A percentile compares a stretch with the other conserved stretches of the same genome.
These are phyloP conservation scores for Termitomyces sp. DNA, from an alignment of 768 basidiomycete species.

Conservation along the genomic window DNA sequence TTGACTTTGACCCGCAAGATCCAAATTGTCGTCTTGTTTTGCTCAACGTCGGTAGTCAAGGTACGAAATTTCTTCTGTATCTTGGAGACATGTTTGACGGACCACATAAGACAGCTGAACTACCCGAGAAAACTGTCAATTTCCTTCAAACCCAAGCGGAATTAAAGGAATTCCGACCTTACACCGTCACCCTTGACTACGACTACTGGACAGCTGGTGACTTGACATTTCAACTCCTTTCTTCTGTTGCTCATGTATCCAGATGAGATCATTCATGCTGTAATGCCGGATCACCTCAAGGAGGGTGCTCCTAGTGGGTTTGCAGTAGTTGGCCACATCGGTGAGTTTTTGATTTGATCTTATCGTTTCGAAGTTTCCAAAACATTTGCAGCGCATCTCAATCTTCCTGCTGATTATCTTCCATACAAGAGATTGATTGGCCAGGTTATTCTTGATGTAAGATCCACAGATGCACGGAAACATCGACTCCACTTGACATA, in stretches of 20 bases:
- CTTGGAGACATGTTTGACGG: conserved; percentile 9
- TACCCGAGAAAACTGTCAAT: conserved; percentile 48
- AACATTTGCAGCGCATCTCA: conserved; percentile 69
- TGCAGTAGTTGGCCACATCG: conserved; percentile 87
- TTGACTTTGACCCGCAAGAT: conserved; percentile 45
- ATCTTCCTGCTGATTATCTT: conserved; percentile 84
- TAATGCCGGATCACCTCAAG: conserved; percentile 74
- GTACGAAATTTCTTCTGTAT: conserved; percentile 29
- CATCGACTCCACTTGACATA: background rate
- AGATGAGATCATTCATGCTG: conserved; percentile 83
- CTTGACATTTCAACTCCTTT: background rate
- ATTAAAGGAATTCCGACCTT: conserved; percentile 43
- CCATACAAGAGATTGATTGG: conserved; percentile 91
- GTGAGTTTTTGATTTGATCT: conserved; percentile 33
- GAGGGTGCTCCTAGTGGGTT: conserved; percentile 85
- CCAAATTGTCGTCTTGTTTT: conserved; percentile 58
- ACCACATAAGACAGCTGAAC: conserved; percentile 56
- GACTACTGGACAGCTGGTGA: conserved; percentile 81
- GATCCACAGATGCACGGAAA: background rate
- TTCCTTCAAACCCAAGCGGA: conserved; percentile 49
- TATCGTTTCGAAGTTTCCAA: background rate
- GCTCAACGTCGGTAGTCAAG: conserved; percentile 54
- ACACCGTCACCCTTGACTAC: conserved; percentile 68
- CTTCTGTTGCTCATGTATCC: conserved; percentile 18
- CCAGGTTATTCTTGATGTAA: conserved; percentile 88